Evolutionary conservation across 1,139 yeast species (phyloP).

Genomic region (Chernovozyma aurita): DNA sequence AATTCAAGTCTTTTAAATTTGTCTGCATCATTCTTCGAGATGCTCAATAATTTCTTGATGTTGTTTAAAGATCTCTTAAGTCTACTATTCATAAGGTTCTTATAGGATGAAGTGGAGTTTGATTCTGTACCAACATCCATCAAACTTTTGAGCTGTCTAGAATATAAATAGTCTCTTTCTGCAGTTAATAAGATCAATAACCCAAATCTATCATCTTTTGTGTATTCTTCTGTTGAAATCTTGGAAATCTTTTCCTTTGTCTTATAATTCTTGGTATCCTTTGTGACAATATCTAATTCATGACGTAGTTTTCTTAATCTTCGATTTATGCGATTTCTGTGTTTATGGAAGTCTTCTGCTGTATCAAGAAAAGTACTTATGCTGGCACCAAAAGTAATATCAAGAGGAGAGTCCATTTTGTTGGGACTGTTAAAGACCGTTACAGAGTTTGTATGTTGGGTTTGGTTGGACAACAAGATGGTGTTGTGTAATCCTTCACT

Average conservation of each 20-base stretch:
- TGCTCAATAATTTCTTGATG: constrained; percentile 38
- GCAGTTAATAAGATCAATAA: constrained; percentile 48
- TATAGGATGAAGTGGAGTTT: constrained; percentile 33
- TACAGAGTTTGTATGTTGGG: neutral
- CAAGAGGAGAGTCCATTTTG: constrained; percentile 32
- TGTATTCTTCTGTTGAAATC: constrained; percentile 44
- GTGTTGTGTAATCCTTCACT: no score
- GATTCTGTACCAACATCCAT: constrained; percentile 49
- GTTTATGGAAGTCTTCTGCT: constrained; percentile 47
- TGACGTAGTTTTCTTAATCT: constrained; percentile 54
- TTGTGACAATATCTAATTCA: constrained; percentile 50
- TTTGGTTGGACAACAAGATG: no score
- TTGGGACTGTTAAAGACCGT: neutral
- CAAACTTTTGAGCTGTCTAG: constrained; percentile 57
- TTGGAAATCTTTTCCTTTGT: constrained; percentile 39
- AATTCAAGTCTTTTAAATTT: constrained; percentile 46
- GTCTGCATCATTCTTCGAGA: constrained; percentile 32
- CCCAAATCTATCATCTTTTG: constrained; percentile 43
- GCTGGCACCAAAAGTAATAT: constrained; percentile 44
- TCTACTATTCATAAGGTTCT: constrained; percentile 58
- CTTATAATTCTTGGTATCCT: constrained; percentile 52
- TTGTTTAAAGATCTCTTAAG: constrained; percentile 58
- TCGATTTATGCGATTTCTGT: constrained; percentile 43
- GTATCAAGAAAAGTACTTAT: constrained; percentile 46
- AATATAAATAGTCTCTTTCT: constrained; percentile 67